Conservation (phyloP, 164 flowering plant species). For the Santalum album region DNA sequence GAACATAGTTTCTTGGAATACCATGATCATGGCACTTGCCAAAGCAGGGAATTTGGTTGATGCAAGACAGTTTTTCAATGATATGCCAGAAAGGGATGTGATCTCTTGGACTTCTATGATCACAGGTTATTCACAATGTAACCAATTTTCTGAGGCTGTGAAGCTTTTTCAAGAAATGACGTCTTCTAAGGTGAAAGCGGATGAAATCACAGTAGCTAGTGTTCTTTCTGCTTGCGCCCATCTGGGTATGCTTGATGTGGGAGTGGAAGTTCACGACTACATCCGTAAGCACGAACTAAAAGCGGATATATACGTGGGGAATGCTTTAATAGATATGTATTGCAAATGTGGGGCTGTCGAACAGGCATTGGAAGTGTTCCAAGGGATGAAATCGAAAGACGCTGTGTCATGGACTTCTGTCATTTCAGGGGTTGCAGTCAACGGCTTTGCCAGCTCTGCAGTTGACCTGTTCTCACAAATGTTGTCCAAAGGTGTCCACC, state of each 20-base stretch:
- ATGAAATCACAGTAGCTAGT: slow-evolving; percentile 45
- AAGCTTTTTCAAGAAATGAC: slow-evolving; percentile 55
- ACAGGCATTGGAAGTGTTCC: slow-evolving; percentile 48
- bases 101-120: slow-evolving; percentile 79
- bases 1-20: slow-evolving; percentile 66
- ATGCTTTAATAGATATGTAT: slow-evolving; percentile 69
- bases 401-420: slow-evolving; percentile 62
- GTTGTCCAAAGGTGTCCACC: slow-evolving; percentile 38
- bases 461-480: slow-evolving; percentile 45
- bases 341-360: slow-evolving; percentile 59
- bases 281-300: slow-evolving; percentile 26
- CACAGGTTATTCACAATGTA: slow-evolving; percentile 42
- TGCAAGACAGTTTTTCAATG: slow-evolving; percentile 45
- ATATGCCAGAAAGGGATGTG: slow-evolving; percentile 55
- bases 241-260: slow-evolving; percentile 47
- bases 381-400: slow-evolving; percentile 44
- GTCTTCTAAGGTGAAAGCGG: slow-evolving; percentile 44
- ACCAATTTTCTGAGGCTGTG: slow-evolving; percentile 35
- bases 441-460: slow-evolving; percentile 47
- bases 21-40: slow-evolving; percentile 47
- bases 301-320: slow-evolving; percentile 48
- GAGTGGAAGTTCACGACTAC: slow-evolving; percentile 42
- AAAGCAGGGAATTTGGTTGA: slow-evolving; percentile 34
- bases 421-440: slow-evolving; percentile 62
- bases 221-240: slow-evolving; percentile 74